A percentile compares a stretch with the other conserved stretches of the same genome.
Evolutionary conservation across 164 flowering plant species (phyloP).

Genomic region (Akebia trifoliata): DNA sequence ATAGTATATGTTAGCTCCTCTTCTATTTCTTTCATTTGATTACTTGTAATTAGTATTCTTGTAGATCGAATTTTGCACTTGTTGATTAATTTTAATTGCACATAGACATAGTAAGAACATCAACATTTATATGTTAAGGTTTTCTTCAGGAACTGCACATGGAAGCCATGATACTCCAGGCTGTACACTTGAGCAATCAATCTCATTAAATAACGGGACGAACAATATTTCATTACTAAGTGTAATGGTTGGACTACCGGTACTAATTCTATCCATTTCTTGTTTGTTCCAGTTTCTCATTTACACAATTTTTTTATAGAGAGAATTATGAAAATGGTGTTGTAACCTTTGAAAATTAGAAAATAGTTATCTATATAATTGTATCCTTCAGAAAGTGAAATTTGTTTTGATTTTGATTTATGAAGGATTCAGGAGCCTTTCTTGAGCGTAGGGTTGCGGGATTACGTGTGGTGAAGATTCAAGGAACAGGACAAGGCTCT

Average conservation of each 20-base stretch:
- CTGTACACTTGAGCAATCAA: constrained; percentile 24
- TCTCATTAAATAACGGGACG: constrained; percentile 39
- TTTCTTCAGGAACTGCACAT: constrained; percentile 57
- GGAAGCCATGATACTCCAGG: constrained; percentile 31
- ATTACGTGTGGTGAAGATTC: constrained; percentile 30
- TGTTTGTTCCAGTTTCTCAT: not conserved
- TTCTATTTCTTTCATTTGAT: too few relatives aligned
- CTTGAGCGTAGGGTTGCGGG: constrained; percentile 51
- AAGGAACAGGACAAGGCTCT: constrained; percentile 1
- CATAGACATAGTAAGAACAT: too few relatives aligned
- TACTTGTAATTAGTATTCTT: too few relatives aligned
- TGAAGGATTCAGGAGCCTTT: constrained; percentile 59
- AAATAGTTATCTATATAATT: too few relatives aligned
- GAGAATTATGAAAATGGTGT: too few relatives aligned
- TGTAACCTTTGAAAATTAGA: too few relatives aligned
- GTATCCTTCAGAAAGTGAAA: not conserved
- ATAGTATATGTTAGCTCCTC: too few relatives aligned
- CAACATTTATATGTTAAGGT: too few relatives aligned
- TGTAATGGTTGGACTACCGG: constrained; percentile 86
- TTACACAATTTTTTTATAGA: not conserved
- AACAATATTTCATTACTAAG: constrained; percentile 71
- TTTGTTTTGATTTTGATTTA: constrained; percentile 6
- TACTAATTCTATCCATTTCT: constrained; percentile 20
- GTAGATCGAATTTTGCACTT: too few relatives aligned
- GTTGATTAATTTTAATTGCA: too few relatives aligned